Percentiles rank a stretch among this genome's conserved stretches.
These are phyloP conservation scores for Phytophthora ramorum DNA, from an alignment of 352 stramenopile genomes.

Conservation along the genomic window DNA sequence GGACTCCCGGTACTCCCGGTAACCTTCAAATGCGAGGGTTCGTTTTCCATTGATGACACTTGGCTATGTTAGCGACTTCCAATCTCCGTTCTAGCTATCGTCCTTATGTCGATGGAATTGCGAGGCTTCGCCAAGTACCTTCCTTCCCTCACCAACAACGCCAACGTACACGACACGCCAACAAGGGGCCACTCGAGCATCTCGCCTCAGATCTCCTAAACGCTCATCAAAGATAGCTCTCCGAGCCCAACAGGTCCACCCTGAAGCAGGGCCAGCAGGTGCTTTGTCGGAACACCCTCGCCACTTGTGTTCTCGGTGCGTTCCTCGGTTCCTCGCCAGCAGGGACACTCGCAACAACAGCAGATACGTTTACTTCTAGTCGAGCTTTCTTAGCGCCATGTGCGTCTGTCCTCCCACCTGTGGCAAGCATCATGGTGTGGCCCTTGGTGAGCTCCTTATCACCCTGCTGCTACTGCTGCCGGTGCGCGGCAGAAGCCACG, in stretches of 20 bases:
- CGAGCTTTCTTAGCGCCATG: conserved; percentile 14
- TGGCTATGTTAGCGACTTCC: no score
- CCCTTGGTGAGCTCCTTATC: conserved; percentile 10
- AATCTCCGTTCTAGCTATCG: no score
- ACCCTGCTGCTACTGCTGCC: conserved; percentile 4
- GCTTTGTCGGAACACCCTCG: conserved; percentile 7
- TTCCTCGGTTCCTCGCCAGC: conserved; percentile 12
- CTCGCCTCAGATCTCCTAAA: neutral
- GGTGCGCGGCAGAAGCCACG: neutral
- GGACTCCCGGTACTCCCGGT: no score
- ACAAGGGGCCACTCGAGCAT: no score
- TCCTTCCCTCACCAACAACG: no score
- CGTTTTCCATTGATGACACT: no score
- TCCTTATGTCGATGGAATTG: no score
- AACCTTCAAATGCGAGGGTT: neutral
- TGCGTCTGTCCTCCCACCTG: neutral
- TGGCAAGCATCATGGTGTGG: conserved; percentile 1
- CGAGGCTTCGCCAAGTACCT: no score
- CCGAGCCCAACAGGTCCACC: neutral
- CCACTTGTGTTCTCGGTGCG: conserved; percentile 15
- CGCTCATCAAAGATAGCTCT: neutral
- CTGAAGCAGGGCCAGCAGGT: no score
- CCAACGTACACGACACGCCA: no score
- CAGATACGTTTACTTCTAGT: no score
- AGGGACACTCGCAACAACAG: conserved; percentile 4